Percentiles rank a stretch among this genome's conserved stretches.
Evolutionary conservation across 2,329 filamentous ascomycete genomes (phyloP).

Genomic region (Hymenoscyphus occultus): DNA sequence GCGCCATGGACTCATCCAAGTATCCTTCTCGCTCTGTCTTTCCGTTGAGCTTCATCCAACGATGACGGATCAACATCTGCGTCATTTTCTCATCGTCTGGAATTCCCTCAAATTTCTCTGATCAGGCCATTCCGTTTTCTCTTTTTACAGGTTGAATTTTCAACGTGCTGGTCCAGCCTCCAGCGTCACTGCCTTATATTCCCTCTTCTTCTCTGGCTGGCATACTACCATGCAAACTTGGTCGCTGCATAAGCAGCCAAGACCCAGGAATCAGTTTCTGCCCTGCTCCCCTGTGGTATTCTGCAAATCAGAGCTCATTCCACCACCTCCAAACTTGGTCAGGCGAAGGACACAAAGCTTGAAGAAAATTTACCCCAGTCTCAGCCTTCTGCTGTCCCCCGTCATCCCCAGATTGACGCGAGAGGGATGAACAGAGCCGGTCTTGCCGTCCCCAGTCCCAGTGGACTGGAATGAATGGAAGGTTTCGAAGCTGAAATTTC

Average conservation of each 20-base stretch:
- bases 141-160: slow-evolving; percentile 3
- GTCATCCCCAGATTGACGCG: slow-evolving; percentile 20
- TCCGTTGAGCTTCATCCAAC: not conserved
- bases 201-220: slow-evolving; percentile 23
- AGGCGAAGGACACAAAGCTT: slow-evolving; percentile 23
- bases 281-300: not conserved
- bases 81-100: slow-evolving; percentile 3
- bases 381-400: slow-evolving; percentile 20
- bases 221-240: slow-evolving; percentile 16
- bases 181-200: slow-evolving; percentile 20
- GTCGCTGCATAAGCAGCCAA: slow-evolving; percentile 19
- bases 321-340: slow-evolving; percentile 18
- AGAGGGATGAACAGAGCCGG: slow-evolving; percentile 8
- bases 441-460: slow-evolving; percentile 12
- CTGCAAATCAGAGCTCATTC: slow-evolving; percentile 21
- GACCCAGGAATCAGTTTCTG: slow-evolving; percentile 8
- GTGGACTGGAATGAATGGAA: slow-evolving; percentile 6
- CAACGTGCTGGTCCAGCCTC: not conserved
- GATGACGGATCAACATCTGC: not conserved
- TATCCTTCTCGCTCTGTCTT: not conserved
- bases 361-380: slow-evolving; percentile 26
- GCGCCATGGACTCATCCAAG: not conserved
- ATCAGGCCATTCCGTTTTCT: not conserved
- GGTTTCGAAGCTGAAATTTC: slow-evolving; percentile 9
- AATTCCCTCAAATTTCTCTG: slow-evolving; percentile 6